Conservation (phyloP, 2,329 filamentous ascomycete species). For the Xylariaceae sp. region DNA sequence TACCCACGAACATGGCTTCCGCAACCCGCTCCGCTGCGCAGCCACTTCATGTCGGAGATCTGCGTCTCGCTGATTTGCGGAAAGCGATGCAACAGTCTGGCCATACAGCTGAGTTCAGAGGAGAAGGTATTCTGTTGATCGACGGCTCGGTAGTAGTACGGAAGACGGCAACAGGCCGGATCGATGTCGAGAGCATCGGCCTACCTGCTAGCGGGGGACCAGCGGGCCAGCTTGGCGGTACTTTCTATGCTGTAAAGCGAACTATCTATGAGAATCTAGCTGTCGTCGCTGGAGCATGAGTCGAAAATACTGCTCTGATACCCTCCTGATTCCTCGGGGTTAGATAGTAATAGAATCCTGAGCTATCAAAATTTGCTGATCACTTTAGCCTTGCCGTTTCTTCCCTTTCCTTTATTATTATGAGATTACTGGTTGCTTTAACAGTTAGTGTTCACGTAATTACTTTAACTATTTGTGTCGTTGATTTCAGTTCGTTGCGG, state of each 20-base stretch:
- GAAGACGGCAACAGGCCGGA: slow-evolving; percentile 79
- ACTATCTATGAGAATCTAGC: slow-evolving; percentile 93
- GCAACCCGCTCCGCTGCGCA: slow-evolving; percentile 73
- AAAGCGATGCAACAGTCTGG: slow-evolving; percentile 76
- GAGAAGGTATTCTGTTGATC: slow-evolving; percentile 85
- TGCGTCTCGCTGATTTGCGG: slow-evolving; percentile 81
- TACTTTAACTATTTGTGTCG: no score
- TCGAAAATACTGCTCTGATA: no score
- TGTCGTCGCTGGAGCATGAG: slow-evolving; percentile 69
- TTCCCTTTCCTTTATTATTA: no score
- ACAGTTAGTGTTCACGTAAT: no score
- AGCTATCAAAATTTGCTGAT: neutral
- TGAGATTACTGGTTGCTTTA: no score
- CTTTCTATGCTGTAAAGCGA: slow-evolving; percentile 80
- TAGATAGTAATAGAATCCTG: slow-evolving; percentile 7
- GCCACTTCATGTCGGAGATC: slow-evolving; percentile 89
- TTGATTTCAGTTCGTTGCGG: no score
- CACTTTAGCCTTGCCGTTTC: neutral
- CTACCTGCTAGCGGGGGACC: slow-evolving; percentile 41
- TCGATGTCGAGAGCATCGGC: slow-evolving; percentile 79
- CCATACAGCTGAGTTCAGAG: slow-evolving; percentile 85
- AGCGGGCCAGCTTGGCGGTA: slow-evolving; percentile 48
- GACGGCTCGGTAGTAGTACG: slow-evolving; percentile 83
- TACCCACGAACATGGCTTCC: slow-evolving; percentile 58
- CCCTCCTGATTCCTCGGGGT: neutral